phyloP scores from a whole-genome alignment of 768 basidiomycete genomes.

The Pilatotrama ljubarskyi region DNA sequence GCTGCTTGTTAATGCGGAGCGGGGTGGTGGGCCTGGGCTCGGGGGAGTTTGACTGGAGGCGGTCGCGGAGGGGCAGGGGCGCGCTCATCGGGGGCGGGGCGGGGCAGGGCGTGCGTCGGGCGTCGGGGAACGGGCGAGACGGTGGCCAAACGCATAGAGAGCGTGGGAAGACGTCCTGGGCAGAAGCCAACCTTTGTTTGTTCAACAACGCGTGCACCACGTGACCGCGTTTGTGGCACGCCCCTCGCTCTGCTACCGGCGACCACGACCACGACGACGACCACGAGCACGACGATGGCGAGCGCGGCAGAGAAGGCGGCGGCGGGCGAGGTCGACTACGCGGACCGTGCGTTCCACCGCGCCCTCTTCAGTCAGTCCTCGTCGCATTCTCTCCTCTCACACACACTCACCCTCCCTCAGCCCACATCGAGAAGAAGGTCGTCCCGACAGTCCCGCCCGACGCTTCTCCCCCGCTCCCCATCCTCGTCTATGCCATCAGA shows the following conservation, averaged over 20 bases:
- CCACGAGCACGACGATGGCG: background rate
- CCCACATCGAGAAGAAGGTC: background rate
- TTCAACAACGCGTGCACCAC: conserved; percentile 23
- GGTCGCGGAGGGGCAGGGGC: conserved; percentile 21
- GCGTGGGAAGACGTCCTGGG: background rate
- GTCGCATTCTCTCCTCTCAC: too few relatives aligned
- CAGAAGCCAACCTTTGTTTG: background rate
- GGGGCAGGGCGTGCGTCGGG: conserved; percentile 1
- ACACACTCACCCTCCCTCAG: too few relatives aligned
- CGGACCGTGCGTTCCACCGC: background rate
- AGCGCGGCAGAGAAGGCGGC: background rate
- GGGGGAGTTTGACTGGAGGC: conserved; percentile 22
- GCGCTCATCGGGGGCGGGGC: conserved; percentile 19
- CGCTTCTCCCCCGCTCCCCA: conserved; percentile 14
- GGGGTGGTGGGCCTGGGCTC: conserved; percentile 51
- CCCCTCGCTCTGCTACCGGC: background rate
- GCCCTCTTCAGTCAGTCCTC: conserved; percentile 1
- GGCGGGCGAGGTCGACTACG: background rate
- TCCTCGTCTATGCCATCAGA: conserved; percentile 16
- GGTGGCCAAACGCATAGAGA: background rate
- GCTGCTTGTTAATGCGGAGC: conserved; percentile 67
- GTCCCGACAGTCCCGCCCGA: background rate
- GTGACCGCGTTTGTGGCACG: conserved; percentile 17
- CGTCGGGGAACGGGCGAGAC: background rate
- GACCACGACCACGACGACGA: background rate